Base-by-base conservation (phyloP, 2,329 filamentous ascomycete genomes). In the Byssothecium circinans region DNA sequence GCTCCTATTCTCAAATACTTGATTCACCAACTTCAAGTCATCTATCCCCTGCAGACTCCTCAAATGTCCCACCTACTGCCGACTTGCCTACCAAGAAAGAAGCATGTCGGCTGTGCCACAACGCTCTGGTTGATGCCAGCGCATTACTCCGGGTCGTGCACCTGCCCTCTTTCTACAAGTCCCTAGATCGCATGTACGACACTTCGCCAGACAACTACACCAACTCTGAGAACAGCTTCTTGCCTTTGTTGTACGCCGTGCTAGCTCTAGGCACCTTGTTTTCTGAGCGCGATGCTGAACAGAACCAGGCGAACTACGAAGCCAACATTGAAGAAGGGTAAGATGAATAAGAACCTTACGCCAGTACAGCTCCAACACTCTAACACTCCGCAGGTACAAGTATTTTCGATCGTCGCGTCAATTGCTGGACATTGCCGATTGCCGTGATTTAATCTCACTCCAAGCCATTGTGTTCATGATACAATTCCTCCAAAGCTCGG, bases 171-270 rank as follows among this genome's bases (percentile, higher is more conserved):
- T 96, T 96, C 66, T 90, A 87, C 72, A 80, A 82, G 49, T 84
- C 83, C 60, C 80, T 96, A 53, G 85, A 96, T 56, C 81, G 81
- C 45, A 79, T 96, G 32, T 96, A 95, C 69, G 82, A 87, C 54
- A 83, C 78, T 18, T 77, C 87, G 2, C 54, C 67, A 11, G 76
- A 78, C 17, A 65, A 73, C 34, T 77, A 75, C 53, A 70, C 65
- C 14, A 71, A 74, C 47, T 65, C 73, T 11, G 76, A 79, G 35
- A 71, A 76, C 41, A 71, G 60, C 20, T 79, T 78, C 45, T 58
- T 79, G 29, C 76, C 77, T 12, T 58, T 79, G 15, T 61, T 78
- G 15, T 78, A 78, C 56, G 72, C 74, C 29, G 74, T 75, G 4
- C 63, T 79, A 38, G 75, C 77, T 2, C 61, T 79, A 2, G 77